These are phyloP conservation scores for Brassica juncea DNA, from an alignment of 345 rosid genomes.

Conservation along the genomic window DNA sequence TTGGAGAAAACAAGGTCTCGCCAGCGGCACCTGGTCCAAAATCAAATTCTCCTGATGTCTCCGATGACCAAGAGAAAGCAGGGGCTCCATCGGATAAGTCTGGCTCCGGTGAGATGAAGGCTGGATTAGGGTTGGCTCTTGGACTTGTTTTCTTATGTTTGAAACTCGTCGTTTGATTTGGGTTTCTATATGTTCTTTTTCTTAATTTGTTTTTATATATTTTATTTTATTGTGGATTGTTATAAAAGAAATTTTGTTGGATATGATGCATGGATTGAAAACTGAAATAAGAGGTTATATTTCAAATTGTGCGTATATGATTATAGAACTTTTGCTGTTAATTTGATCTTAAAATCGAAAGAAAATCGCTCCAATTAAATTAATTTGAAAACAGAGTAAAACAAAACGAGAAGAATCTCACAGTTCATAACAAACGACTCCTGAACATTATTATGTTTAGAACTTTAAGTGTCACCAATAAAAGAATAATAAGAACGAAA, in stretches of 20 bases:
- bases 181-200: neutral
- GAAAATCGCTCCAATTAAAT: neutral
- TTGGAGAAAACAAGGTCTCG: conserved; percentile 44
- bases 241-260: conserved; percentile 13
- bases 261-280: neutral
- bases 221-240: conserved; percentile 13
- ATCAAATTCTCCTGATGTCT: conserved; percentile 14
- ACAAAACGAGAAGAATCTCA: neutral
- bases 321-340: neutral
- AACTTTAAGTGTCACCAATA: neutral
- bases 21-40: conserved; percentile 46
- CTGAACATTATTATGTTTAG: neutral
- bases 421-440: neutral
- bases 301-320: neutral
- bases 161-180: conserved; percentile 45
- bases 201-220: neutral
- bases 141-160: conserved; percentile 60
- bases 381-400: neutral
- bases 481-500: no score
- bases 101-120: conserved; percentile 38
- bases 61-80: conserved; percentile 34
- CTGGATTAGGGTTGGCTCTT: conserved; percentile 47
- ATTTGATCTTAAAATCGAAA: neutral
- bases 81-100: conserved; percentile 32
- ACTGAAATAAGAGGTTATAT: neutral